These are phyloP conservation scores for Taiwanofungus camphoratus DNA, from an alignment of 1,284 basidiomycete genomes.

Conservation along the genomic window DNA sequence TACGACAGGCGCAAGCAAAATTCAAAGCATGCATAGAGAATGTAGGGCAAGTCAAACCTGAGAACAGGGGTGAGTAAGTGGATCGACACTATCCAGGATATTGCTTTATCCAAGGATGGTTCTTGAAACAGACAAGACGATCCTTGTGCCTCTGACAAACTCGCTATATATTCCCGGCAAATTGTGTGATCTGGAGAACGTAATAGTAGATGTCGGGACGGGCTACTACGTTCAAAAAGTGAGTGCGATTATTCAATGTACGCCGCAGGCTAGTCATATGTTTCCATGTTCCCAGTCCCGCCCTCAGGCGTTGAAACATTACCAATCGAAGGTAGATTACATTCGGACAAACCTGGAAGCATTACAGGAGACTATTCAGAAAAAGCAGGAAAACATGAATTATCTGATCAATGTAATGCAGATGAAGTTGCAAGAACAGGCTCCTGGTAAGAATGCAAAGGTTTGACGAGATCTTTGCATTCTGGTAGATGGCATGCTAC, in stretches of 20 bases:
- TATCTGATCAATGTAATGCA: conserved; percentile 72
- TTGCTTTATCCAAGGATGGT: background rate
- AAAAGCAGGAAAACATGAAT: conserved; percentile 86
- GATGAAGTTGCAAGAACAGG: conserved; percentile 59
- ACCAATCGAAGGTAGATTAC: conserved; percentile 71
- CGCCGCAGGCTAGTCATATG: conserved; percentile 1
- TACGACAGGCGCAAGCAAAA: conserved; percentile 90
- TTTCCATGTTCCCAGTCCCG: conserved; percentile 50
- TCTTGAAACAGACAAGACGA: conserved; percentile 68
- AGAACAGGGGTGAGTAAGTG: conserved; percentile 60
- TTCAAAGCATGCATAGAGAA: conserved; percentile 87
- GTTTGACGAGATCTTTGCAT: background rate
- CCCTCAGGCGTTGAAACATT: conserved; percentile 73
- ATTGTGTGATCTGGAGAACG: conserved; percentile 76
- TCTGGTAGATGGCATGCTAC: too few relatives aligned
- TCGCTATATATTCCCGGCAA: conserved; percentile 95
- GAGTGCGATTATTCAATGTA: too few relatives aligned
- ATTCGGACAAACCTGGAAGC: conserved; percentile 77
- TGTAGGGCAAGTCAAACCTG: conserved; percentile 71
- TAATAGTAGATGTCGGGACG: conserved; percentile 94
- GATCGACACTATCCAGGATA: background rate
- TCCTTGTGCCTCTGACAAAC: conserved; percentile 89
- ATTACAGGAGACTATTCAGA: conserved; percentile 80
- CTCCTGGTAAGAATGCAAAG: conserved; percentile 25
- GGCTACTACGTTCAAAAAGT: conserved; percentile 97